Conservation (phyloP, 2,329 filamentous ascomycete species). For the Aspergillus sp. region DNA sequence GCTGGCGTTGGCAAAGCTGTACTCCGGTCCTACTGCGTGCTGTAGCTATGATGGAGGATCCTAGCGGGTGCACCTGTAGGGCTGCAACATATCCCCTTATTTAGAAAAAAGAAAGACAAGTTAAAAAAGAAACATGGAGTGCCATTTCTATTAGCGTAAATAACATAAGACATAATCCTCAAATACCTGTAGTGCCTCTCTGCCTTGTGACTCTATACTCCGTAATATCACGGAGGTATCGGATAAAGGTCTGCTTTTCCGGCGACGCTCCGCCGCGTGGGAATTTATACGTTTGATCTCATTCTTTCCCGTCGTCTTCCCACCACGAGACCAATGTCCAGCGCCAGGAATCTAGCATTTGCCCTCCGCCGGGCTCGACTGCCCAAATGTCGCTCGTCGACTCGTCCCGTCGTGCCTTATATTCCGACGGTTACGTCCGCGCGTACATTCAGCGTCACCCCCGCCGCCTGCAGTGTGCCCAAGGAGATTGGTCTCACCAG, state of each 20-base stretch:
- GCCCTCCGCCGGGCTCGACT: conserved; percentile 27
- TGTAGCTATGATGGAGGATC: no score
- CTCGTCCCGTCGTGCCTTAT: conserved; percentile 17
- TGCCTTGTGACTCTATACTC: no score
- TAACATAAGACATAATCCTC: no score
- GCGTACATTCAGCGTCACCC: conserved; percentile 25
- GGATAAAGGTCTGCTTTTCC: not conserved
- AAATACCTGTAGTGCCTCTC: no score
- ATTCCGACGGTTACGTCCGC: conserved; percentile 10
- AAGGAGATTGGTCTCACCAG: conserved; percentile 64
- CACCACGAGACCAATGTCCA: conserved; percentile 19
- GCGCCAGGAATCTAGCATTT: conserved; percentile 22
- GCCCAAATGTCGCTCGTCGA: conserved; percentile 18
- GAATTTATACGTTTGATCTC: conserved; percentile 6
- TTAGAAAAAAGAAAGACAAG: no score
- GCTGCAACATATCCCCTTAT: no score
- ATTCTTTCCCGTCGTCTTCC: conserved; percentile 2
- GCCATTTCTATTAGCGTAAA: no score
- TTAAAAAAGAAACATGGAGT: no score
- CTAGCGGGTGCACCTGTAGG: no score
- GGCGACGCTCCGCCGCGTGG: not conserved
- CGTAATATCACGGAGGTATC: not conserved
- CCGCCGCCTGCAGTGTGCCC: conserved; percentile 17
- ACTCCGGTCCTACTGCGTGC: no score
- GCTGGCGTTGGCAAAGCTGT: no score